phyloP scores from a whole-genome alignment of 1,284 basidiomycete species.

The Cutaneotrichosporon curvatum region DNA sequence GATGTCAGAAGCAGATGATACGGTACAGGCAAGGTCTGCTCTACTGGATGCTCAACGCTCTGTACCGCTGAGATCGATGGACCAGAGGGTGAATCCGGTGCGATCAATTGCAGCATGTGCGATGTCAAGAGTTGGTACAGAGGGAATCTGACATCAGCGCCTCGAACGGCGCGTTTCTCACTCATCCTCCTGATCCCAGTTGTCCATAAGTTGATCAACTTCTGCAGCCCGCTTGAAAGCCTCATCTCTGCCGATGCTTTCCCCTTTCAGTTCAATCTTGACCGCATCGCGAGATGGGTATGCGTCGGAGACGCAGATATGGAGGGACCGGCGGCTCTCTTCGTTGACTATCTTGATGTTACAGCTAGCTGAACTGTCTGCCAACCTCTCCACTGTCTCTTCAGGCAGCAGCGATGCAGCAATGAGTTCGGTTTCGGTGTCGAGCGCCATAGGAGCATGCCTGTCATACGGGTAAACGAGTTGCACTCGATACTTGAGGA shows the following conservation, averaged over 20 bases:
- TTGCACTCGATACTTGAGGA: too few relatives aligned
- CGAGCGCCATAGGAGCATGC: conserved; percentile 16
- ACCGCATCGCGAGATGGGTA: conserved; percentile 21
- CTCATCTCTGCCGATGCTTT: conserved; percentile 35
- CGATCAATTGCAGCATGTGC: conserved; percentile 55
- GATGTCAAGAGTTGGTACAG: conserved; percentile 56
- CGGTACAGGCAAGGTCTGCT: not conserved
- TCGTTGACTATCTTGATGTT: conserved; percentile 43
- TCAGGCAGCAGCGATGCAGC: conserved; percentile 56
- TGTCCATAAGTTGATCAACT: conserved; percentile 48
- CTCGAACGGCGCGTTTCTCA: conserved; percentile 48
- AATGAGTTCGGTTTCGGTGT: conserved; percentile 37
- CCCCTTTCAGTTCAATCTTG: conserved; percentile 42
- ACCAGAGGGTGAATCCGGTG: too few relatives aligned
- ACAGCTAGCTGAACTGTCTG: too few relatives aligned
- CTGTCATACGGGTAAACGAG: too few relatives aligned
- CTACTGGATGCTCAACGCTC: too few relatives aligned
- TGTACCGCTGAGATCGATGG: too few relatives aligned
- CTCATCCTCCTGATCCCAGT: conserved; percentile 48
- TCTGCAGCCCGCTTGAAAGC: conserved; percentile 50
- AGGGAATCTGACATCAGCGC: conserved; percentile 51
- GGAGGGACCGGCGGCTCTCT: conserved; percentile 41
- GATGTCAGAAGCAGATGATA: conserved; percentile 64
- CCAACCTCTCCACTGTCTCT: conserved; percentile 48
- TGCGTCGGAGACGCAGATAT: conserved; percentile 48